Evolutionary conservation across 805 yeast genomes (phyloP), one percentile per base, ranked within the genome.

Genomic region (Schwanniomyces occidentalis): DNA sequence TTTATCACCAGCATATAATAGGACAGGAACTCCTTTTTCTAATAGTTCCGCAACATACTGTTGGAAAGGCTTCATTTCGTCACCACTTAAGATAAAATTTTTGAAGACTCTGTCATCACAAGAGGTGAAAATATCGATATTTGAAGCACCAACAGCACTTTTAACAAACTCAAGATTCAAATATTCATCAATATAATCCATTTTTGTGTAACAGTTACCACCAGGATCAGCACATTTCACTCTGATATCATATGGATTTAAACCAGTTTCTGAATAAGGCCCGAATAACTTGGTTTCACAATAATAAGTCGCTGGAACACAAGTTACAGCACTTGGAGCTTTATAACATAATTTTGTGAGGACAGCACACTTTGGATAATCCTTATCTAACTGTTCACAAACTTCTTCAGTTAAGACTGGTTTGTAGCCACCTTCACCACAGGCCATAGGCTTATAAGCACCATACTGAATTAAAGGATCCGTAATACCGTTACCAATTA

Each of bases 1-100:
- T 48, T 66, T 67, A 46, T 67, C 74, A 38, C 74, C 74, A 19
- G 73, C 71, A 37, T 66, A 68, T 9, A 67, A 39, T 38, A 68
- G 59, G 5, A 68, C 73, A 3, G 73, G 73, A 29, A 68, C 35
- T 19, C 48, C 62, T 14, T 52, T 42, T 35, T 68, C 71, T 38
- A 68, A 46, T 53, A 73, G 41, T 48, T 63, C 63, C 15, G 67
- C 59, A 18, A 67, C 80, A 33, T 77, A 79, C 49, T 71, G 75
- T 56, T 87, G 93, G 73, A 69, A 78, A n/a, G 87, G 86, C 49
- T 69, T 74, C 72, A 70, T 65, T 71, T 78, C 77, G 61, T 82
- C 89, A 27, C 87, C 88, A 20, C 75, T 71, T 51, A 71, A 70
- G 45, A 67, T 46, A 48, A 77, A 77, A 54, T 71, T 72, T 45